Evolutionary conservation across 306 rosid species (phyloP), one percentile per base, ranked within the genome.

Genomic region (Carpinus fangiana): DNA sequence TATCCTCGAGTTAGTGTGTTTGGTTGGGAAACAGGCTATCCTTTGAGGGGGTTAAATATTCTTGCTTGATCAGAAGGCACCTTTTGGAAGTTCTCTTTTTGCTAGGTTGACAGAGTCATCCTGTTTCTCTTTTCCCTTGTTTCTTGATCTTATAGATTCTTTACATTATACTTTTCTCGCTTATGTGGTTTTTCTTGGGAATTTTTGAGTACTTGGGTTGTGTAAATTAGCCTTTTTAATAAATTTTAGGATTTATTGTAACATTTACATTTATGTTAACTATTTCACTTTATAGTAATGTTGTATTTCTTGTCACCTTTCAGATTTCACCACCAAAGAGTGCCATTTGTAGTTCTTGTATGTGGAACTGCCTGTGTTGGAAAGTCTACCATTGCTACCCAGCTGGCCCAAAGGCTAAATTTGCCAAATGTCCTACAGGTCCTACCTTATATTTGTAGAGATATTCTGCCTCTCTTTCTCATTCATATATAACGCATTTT

Each of bases 361-460:
- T 94, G 98, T 80, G 98, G 98, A 84, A 92, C 97, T 68, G 97
- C 98, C 61, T 92, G 98, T 87, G 97, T 92, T 31, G 98, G 98
- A 79, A 92, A 92, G 90, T 94, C 98, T 60, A 94, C 98, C 82
- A 90, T 94, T 78, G 97, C 98, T 74, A 92, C 97, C 78, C 98
- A 90, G 86, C 95, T 94, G 46, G 98, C 98, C 4, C 97, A 94
- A 82, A 89, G 97, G 89, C 92, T 94, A 61, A 94, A 94, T 82
- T 83, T 94, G 85, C 98, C 98, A 47, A 94, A 94, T 81, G 98
- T 94, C 57, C 89, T 94, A 79, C 98, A 94, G 97, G 98, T 90
- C 70, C 1, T 59, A 38, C 68, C 82, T 75, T 43, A 67, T 76
- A 57, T 54, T 47, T 75, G 55, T 79, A 54, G 8, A 54, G 47